Conservation (phyloP, 2,329 filamentous ascomycete genomes). For the Stylonectria norvegica region DNA sequence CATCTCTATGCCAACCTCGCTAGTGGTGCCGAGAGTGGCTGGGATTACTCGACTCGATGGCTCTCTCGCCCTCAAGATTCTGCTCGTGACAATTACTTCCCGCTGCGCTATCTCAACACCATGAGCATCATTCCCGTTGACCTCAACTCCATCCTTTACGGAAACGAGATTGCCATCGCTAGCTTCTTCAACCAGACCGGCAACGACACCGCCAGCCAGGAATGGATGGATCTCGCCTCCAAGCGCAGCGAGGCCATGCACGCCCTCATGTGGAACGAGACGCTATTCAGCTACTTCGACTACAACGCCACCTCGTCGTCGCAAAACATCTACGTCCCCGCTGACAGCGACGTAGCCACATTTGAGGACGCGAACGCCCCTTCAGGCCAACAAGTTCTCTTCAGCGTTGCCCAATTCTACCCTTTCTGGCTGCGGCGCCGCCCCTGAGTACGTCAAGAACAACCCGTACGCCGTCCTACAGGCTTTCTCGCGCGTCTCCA, state of each 20-base stretch:
- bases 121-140: slow-evolving; percentile 59
- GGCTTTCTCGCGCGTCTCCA: slow-evolving; percentile 51
- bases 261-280: slow-evolving; percentile 61
- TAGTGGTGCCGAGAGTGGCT: slow-evolving; percentile 62
- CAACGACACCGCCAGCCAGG: slow-evolving; percentile 46
- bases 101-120: slow-evolving; percentile 60
- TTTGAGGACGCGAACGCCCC: slow-evolving; percentile 43
- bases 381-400: slow-evolving; percentile 53
- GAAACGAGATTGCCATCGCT: slow-evolving; percentile 59
- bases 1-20: slow-evolving; percentile 60
- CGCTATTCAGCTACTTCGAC: slow-evolving; percentile 63
- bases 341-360: slow-evolving; percentile 40
- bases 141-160: slow-evolving; percentile 66
- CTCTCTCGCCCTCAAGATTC: slow-evolving; percentile 56
- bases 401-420: slow-evolving; percentile 59
- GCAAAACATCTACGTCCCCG: slow-evolving; percentile 53
- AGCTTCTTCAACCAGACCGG: slow-evolving; percentile 50
- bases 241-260: slow-evolving; percentile 60
- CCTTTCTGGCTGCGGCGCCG: slow-evolving; percentile 68
- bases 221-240: slow-evolving; percentile 49
- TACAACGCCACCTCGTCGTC: slow-evolving; percentile 60
- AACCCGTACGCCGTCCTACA: slow-evolving; percentile 56
- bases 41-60: slow-evolving; percentile 62
- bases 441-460: slow-evolving; percentile 52
- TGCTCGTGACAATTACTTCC: slow-evolving; percentile 59